These are phyloP conservation scores for Lachnellula occidentalis DNA, from an alignment of 2,329 filamentous ascomycete genomes.

Conservation along the genomic window DNA sequence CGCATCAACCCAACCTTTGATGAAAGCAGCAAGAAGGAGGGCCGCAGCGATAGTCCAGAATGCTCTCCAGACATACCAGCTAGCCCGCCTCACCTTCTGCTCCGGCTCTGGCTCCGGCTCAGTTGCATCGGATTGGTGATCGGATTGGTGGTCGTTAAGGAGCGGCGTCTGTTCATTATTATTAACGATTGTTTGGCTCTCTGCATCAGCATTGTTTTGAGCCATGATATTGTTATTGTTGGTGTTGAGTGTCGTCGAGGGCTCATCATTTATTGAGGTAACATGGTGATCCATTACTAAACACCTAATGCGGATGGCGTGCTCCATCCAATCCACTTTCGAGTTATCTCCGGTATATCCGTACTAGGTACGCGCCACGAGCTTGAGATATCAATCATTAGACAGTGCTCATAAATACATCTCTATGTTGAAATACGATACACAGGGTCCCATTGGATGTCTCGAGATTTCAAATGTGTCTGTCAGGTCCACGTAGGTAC, in stretches of 20 bases:
- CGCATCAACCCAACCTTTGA: constrained; percentile 43
- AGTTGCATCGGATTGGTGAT: constrained; percentile 10
- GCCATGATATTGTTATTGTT: not conserved
- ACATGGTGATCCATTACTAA: not conserved
- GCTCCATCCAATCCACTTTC: too few species aligned
- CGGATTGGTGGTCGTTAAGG: constrained; percentile 11
- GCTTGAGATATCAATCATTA: too few species aligned
- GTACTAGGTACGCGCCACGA: too few species aligned
- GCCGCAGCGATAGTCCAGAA: constrained; percentile 33
- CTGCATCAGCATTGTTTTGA: not conserved
- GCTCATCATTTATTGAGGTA: not conserved
- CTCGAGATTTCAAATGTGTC: too few species aligned
- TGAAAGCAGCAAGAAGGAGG: constrained; percentile 34
- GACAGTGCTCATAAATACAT: too few species aligned
- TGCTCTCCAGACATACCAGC: constrained; percentile 34
- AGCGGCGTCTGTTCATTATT: constrained; percentile 22
- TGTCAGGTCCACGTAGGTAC: too few species aligned
- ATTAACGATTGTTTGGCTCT: not conserved
- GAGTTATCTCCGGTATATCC: too few species aligned
- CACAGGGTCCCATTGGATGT: too few species aligned
- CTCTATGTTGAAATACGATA: too few species aligned
- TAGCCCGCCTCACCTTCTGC: constrained; percentile 2
- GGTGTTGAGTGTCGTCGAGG: not conserved
- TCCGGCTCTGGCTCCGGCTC: constrained; percentile 6
- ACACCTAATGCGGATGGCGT: too few species aligned